Evolutionary conservation across 345 rosid species (phyloP), one percentile per base, ranked within the genome.

Genomic region (Rhodamnia rubescens): DNA sequence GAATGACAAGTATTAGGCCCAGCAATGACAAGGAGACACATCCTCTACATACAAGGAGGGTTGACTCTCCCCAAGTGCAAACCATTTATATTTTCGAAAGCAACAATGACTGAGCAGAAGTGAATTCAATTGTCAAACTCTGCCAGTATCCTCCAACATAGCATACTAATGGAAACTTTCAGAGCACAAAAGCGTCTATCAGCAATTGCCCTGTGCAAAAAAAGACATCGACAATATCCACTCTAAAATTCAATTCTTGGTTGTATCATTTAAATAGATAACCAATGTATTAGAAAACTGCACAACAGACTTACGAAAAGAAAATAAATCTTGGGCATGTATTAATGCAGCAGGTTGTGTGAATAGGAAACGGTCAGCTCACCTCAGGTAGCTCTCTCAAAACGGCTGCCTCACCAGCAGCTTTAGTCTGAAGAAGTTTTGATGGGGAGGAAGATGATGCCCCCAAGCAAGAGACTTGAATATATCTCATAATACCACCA

Each of bases 391-490:
- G 52, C 86, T 93, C 97, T 82, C 90, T 94, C 86, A 96, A 89
- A 87, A 98, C 84, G 83, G 98, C 93, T 93, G 96, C 95, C 91
- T 98, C 99, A 59, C 91, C 98, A 88, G 99, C 97, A 89, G 99
- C 99, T 89, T 98, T 98, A 83, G 97, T 91, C 87, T 91, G 94
- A 81, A 88, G 93, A 89, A 93, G 61, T 90, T 92, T 93, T 86
- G 99, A 98, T 83, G 97, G 93, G 59, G 99, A 98, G 86, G 96
- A 92, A 61, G 86, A 18, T 59, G 99, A 95, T 50, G 99, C 93
- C 81, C 99, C 99, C 50, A 98, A 90, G 88, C 98, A 95, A 85
- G 99, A 98, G 89, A 98, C 93, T 88, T 98, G 99, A 90, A 98
- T 94, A 90, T 88, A 98, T 90, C 98, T 93, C 95, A 93, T 92